Evolutionary conservation across 2,329 filamentous ascomycete genomes (phyloP), one percentile per base, ranked within the genome.

Genomic region (Colletotrichum camelliae): DNA sequence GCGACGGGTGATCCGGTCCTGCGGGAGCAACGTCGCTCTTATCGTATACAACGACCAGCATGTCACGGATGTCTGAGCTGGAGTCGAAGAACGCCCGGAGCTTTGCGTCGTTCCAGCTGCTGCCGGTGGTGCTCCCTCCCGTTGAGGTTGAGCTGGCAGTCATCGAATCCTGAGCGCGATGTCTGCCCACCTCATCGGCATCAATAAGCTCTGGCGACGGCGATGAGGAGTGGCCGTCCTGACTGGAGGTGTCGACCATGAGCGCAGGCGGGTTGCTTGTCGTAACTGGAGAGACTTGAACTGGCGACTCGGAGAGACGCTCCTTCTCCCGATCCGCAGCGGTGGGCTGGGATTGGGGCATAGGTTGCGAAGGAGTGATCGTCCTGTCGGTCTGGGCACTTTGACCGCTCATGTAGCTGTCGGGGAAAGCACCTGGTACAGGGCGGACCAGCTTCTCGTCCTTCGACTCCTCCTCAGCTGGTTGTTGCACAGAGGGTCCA

Each of bases 11-110:
- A 73, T 98, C 95, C n/a, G 91, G 90, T 2, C 94, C 92, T 9
- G 94, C 94, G 21, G 95, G 94, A 57, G 92, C 90, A 18, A 97
- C 93, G 75, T 96, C 94, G 16, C 93, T 94, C 83, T 96, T 98
- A 85, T 98, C 96, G 82, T 98, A 96, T 33, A 99, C 95, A 76
- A 99, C 94, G 48, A 96, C 91, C 67, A 98, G 89, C 82, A 98
- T 91, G 82, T 99, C 96, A 67, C 95, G 92, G 79, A 99, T 95
- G 77, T 98, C 95, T 39, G 93, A 93, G 76, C 95, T 93, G 79
- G 97, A 95, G 79, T 98, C 96, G 80, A 98, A 94, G 85, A 98
- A 99, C 16, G 94, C 93, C 75, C 95, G 92, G 33, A 99, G 90
- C 80, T 93, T 95, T 72, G 92, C 89, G 83, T 98, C 96, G 77